Conservation (phyloP, 2,329 filamentous ascomycete species). For the Epichloe glyceriae region DNA sequence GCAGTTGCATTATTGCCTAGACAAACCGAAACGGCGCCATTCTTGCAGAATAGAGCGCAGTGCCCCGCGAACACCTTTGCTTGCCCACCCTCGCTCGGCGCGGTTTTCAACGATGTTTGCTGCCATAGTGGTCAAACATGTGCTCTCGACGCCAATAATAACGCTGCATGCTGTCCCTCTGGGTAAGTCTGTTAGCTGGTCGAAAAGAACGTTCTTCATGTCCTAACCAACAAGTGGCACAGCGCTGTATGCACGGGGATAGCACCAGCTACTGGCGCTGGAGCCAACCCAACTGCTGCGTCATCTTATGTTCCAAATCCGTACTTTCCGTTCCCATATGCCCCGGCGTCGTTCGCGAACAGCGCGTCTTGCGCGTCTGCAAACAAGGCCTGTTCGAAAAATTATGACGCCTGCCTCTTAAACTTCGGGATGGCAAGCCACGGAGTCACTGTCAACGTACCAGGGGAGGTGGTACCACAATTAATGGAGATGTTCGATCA, state of each 20-base stretch:
- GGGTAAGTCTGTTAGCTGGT: slow-evolving; percentile 25
- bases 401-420: slow-evolving; percentile 40
- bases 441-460: slow-evolving; percentile 43
- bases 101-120: slow-evolving; percentile 35
- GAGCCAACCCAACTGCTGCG: slow-evolving; percentile 21
- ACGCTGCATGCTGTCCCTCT: slow-evolving; percentile 40
- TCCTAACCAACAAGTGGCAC: not conserved
- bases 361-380: slow-evolving; percentile 38
- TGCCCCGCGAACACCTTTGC: slow-evolving; percentile 38
- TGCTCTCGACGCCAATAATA: slow-evolving; percentile 32
- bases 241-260: slow-evolving; percentile 45
- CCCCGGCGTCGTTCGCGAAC: slow-evolving; percentile 39
- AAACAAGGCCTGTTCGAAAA: slow-evolving; percentile 35
- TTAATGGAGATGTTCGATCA: slow-evolving; percentile 27
- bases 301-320: slow-evolving; percentile 42
- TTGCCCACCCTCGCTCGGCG: slow-evolving; percentile 33
- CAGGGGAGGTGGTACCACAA: slow-evolving; percentile 40
- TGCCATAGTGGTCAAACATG: slow-evolving; percentile 39
- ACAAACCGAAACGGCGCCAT: slow-evolving; percentile 10
- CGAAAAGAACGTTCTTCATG: not conserved
- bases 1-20: slow-evolving; percentile 8
- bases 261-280: slow-evolving; percentile 29
- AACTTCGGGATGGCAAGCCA: slow-evolving; percentile 31
- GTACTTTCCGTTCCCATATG: slow-evolving; percentile 48
- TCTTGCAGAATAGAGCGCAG: slow-evolving; percentile 16